These are phyloP conservation scores for Theileria orientalis DNA, from an alignment of 169 alveolate genomes.

Conservation along the genomic window DNA sequence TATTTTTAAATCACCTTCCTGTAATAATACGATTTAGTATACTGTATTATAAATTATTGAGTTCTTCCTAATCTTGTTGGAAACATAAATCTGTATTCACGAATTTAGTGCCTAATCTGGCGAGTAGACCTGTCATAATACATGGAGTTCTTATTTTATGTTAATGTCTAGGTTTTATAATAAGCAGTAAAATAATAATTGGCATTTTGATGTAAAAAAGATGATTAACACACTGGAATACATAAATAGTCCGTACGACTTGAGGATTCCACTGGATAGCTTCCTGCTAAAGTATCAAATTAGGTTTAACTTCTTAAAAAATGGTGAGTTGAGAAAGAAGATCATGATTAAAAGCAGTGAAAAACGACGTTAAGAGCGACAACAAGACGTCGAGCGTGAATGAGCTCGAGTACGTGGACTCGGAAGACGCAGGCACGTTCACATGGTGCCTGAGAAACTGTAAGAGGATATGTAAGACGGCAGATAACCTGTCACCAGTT, in stretches of 20 bases:
- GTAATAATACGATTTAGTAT: too few species aligned
- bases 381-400: neutral
- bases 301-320: neutral
- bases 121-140: too few species aligned
- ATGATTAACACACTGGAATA: slow-evolving; percentile 9
- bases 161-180: too few species aligned
- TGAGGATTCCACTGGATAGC: slow-evolving; percentile 32
- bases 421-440: slow-evolving; percentile 51
- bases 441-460: slow-evolving; percentile 49
- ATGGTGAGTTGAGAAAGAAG: neutral
- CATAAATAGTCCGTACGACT: slow-evolving; percentile 24
- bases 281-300: slow-evolving; percentile 29
- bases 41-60: too few species aligned
- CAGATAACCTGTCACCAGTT: slow-evolving; percentile 1
- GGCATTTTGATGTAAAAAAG: neutral
- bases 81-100: too few species aligned
- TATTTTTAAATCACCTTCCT: too few species aligned
- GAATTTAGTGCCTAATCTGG: too few species aligned
- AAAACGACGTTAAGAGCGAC: neutral
- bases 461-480: slow-evolving; percentile 18
- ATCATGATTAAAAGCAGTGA: neutral
- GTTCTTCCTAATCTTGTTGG: too few species aligned
- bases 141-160: too few species aligned
- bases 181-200: too few species aligned
- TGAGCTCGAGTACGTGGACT: slow-evolving; percentile 11